phyloP scores from a whole-genome alignment of 768 basidiomycete genomes.

The Suillus clintonianus region DNA sequence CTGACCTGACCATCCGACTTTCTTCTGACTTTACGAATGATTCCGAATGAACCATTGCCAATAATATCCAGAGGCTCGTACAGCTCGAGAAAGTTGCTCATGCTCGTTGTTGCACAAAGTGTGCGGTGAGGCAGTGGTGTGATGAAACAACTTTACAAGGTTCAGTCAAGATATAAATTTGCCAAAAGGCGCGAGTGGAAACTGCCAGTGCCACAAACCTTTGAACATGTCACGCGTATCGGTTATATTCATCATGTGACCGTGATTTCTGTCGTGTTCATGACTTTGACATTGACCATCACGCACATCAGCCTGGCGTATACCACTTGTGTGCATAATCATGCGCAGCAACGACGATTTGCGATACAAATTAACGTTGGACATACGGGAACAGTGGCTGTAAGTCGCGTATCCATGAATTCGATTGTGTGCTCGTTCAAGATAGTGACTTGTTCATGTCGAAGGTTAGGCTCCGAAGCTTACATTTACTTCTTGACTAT shows the following conservation, averaged over 20 bases:
- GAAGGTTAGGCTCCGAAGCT: background rate
- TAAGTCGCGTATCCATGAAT: no score
- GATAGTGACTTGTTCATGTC: no score
- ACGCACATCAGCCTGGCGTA: no score
- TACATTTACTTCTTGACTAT: background rate
- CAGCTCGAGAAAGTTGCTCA: slow-evolving; percentile 57
- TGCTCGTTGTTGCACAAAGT: slow-evolving; percentile 14
- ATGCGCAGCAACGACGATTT: no score
- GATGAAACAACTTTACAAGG: background rate
- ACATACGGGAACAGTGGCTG: no score
- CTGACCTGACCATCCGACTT: slow-evolving; percentile 81
- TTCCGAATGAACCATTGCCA: slow-evolving; percentile 96
- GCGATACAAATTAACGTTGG: no score
- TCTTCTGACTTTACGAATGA: slow-evolving; percentile 91
- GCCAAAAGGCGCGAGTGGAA: slow-evolving; percentile 10
- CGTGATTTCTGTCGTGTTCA: slow-evolving; percentile 14
- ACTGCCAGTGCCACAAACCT: slow-evolving; percentile 2
- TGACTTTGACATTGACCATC: no score
- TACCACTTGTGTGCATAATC: no score
- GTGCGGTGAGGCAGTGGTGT: slow-evolving; percentile 1
- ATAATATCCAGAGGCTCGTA: slow-evolving; percentile 92
- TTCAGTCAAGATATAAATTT: slow-evolving; percentile 24
- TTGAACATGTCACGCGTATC: slow-evolving; percentile 26
- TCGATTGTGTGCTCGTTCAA: no score
- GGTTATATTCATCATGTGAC: slow-evolving; percentile 25